Evolutionary conservation across 331 rosid genomes (phyloP).

Genomic region (Phaseolus coccineus): DNA sequence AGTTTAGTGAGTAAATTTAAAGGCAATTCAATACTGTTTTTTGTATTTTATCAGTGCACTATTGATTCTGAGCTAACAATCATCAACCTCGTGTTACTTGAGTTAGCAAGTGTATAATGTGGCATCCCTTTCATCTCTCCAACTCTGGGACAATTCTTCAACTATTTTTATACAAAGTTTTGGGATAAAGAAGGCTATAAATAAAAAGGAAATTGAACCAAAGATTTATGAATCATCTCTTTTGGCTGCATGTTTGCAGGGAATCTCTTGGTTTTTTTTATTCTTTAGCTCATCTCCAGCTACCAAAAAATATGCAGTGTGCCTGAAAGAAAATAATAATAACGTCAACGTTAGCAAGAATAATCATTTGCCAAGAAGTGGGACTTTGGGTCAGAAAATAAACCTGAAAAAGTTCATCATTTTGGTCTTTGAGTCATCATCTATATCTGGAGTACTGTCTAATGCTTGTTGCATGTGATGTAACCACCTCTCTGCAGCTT

Average conservation of each 20-base stretch:
- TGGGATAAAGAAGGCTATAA: not conserved
- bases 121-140: not conserved
- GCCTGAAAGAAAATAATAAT: constrained; percentile 48
- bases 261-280: constrained; percentile 53
- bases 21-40: constrained; percentile 12
- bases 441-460: constrained; percentile 71
- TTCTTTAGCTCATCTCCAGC: constrained; percentile 80
- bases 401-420: constrained; percentile 84
- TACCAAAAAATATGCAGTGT: constrained; percentile 83
- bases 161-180: constrained; percentile 4
- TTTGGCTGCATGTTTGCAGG: constrained; percentile 58
- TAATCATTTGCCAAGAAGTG: not conserved
- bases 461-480: constrained; percentile 90
- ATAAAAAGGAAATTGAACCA: not conserved
- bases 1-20: not conserved
- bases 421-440: constrained; percentile 76
- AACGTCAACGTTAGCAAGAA: not conserved
- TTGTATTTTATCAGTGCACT: not conserved
- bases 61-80: not conserved
- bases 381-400: not conserved
- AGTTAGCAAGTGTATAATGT: not conserved
- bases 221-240: constrained; percentile 36
- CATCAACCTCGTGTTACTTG: not conserved
- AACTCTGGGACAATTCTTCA: not conserved
- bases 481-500: constrained; percentile 92